Conservation (phyloP, 257 asterid genomes). For the Petunia secreta region DNA sequence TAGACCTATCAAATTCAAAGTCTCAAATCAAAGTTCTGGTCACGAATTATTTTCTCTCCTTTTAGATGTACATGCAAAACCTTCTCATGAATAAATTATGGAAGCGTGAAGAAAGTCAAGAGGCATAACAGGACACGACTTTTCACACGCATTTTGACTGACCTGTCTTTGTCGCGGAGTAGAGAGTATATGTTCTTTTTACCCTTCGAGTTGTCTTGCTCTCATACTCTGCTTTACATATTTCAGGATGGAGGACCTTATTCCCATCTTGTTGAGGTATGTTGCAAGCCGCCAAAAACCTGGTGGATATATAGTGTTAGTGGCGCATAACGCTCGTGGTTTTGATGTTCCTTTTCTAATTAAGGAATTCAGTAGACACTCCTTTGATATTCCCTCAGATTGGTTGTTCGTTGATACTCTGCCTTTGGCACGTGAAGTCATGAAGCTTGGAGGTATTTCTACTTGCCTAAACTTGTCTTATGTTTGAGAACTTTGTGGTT, state of each 20-base stretch:
- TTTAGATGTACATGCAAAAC: background rate
- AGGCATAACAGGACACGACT: background rate
- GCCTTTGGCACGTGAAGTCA: slow-evolving; percentile 65
- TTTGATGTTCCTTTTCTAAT: slow-evolving; percentile 86
- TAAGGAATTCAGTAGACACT: slow-evolving; percentile 69
- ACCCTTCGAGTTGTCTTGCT: background rate
- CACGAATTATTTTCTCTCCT: background rate
- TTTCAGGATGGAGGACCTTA: slow-evolving; percentile 92
- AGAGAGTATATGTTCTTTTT: background rate
- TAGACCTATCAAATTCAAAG: background rate
- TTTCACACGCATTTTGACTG: background rate
- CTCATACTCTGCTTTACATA: slow-evolving; percentile 31
- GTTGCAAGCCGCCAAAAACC: slow-evolving; percentile 79
- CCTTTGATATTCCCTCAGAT: slow-evolving; percentile 69
- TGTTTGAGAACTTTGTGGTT: background rate
- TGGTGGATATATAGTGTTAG: slow-evolving; percentile 71
- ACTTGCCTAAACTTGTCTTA: background rate
- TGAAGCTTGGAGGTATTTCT: slow-evolving; percentile 67
- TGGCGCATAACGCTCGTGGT: slow-evolving; percentile 76
- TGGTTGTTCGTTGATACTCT: slow-evolving; percentile 74
- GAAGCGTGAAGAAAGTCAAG: background rate
- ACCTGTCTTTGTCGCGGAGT: background rate
- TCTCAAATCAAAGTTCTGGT: background rate
- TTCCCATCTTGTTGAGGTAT: slow-evolving; percentile 71
- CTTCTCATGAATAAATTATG: background rate